These are phyloP conservation scores for Acanthamoeba triangularis DNA, from an alignment of 208 protist genomes.

Conservation along the genomic window DNA sequence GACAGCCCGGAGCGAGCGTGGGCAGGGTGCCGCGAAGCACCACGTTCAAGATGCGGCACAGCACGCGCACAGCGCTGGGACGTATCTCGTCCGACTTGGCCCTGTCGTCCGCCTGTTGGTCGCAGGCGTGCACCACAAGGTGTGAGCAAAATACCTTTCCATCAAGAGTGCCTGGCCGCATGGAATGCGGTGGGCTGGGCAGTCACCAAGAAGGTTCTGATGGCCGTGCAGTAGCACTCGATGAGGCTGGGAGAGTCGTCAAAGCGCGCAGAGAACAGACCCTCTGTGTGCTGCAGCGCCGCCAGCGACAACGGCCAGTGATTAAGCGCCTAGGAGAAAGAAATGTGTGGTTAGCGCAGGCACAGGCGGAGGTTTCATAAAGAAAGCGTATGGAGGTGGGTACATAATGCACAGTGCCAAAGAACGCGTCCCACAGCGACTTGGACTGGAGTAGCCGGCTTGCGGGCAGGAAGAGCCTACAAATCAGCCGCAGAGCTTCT, in stretches of 20 bases:
- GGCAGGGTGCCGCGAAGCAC: not conserved
- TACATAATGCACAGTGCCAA: not conserved
- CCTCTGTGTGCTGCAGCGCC: not conserved
- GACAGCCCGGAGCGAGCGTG: not conserved
- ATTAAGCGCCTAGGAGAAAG: not conserved
- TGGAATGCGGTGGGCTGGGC: not conserved
- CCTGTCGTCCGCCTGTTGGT: not conserved
- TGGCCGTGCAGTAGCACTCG: not conserved
- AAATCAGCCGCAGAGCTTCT: not conserved
- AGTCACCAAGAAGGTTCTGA: not conserved
- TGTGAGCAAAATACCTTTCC: not conserved
- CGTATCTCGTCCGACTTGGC: not conserved
- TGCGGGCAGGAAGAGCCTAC: not conserved
- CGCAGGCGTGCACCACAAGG: not conserved
- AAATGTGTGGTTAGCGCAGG: no score
- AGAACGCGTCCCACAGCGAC: not conserved
- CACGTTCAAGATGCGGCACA: not conserved
- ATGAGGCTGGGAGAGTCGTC: not conserved
- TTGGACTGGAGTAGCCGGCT: not conserved
- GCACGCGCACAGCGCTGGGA: not conserved
- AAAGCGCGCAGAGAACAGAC: not conserved
- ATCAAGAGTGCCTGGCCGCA: not conserved
- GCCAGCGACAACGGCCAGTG: not conserved
- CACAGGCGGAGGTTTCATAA: not conserved
- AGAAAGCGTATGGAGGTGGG: not conserved